These are phyloP conservation scores for Pleurotus sapidus DNA, from an alignment of 768 basidiomycete genomes.

Conservation along the genomic window DNA sequence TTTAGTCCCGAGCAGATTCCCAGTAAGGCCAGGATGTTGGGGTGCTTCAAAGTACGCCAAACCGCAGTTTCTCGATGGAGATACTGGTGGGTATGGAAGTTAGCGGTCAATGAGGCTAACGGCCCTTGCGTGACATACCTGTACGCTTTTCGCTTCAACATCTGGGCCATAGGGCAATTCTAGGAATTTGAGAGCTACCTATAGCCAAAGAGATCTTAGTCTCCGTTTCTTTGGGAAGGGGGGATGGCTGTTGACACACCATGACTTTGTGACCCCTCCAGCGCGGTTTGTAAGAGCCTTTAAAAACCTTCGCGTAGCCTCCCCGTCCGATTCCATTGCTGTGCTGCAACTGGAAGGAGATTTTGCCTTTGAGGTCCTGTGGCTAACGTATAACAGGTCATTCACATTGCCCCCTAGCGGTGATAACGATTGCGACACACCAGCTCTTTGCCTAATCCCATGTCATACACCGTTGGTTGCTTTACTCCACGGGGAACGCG, in stretches of 20 bases:
- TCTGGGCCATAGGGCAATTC: neutral
- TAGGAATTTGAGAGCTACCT: neutral
- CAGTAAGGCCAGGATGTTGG: constrained; percentile 7
- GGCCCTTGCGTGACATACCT: neutral
- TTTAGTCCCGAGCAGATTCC: neutral
- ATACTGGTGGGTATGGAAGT: neutral
- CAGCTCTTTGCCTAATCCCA: neutral
- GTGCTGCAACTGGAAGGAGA: neutral
- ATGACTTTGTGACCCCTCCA: neutral
- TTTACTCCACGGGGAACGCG: neutral
- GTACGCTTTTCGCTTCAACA: neutral
- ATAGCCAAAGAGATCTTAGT: neutral
- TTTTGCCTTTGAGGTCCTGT: neutral
- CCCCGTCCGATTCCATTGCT: neutral
- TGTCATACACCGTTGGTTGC: neutral
- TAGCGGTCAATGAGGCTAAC: neutral
- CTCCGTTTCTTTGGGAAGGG: neutral
- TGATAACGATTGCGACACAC: neutral
- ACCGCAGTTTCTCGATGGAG: constrained; percentile 3
- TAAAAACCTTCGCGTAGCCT: neutral
- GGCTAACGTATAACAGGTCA: neutral
- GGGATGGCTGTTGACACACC: neutral
- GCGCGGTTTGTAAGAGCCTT: neutral
- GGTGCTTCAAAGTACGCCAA: constrained; percentile 6
- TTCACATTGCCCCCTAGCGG: neutral